These are phyloP conservation scores for Domatiomyces globalis DNA, from an alignment of 2,329 filamentous ascomycete genomes.

Conservation along the genomic window DNA sequence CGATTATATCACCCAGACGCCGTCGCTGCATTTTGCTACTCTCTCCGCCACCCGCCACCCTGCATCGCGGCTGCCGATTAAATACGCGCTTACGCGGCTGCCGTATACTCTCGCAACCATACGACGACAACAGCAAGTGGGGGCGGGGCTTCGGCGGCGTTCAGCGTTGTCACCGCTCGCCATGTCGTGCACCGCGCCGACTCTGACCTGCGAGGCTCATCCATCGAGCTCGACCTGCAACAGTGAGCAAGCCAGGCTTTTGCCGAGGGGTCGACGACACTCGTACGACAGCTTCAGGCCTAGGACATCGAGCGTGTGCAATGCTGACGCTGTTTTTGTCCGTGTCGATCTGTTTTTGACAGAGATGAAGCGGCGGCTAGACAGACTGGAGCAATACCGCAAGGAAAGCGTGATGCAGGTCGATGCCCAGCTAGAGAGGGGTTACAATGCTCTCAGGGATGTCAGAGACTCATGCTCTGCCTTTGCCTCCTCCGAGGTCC, in stretches of 20 bases:
- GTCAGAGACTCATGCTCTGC: conserved; percentile 71
- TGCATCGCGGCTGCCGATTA: neutral
- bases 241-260: conserved; percentile 8
- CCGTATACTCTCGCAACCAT: conserved; percentile 5
- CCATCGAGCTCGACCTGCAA: conserved; percentile 8
- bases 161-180: neutral
- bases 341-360: conserved; percentile 43
- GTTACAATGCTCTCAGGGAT: conserved; percentile 71
- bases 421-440: conserved; percentile 69
- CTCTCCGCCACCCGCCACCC: conserved; percentile 1
- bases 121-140: neutral
- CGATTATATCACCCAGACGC: neutral
- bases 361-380: conserved; percentile 73
- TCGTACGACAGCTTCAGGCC: conserved; percentile 30
- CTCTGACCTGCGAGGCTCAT: conserved; percentile 8
- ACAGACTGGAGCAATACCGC: conserved; percentile 76
- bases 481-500: conserved; percentile 74
- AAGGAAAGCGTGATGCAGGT: conserved; percentile 66
- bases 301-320: conserved; percentile 31
- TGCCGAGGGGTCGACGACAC: conserved; percentile 27
- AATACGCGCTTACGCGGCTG: neutral
- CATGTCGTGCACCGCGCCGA: conserved; percentile 11
- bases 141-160: neutral
- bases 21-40: conserved; percentile 2
- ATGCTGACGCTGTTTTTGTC: conserved; percentile 33